Evolutionary conservation across 2,329 filamentous ascomycete genomes (phyloP).

Genomic region (Venturia oleaginea): DNA sequence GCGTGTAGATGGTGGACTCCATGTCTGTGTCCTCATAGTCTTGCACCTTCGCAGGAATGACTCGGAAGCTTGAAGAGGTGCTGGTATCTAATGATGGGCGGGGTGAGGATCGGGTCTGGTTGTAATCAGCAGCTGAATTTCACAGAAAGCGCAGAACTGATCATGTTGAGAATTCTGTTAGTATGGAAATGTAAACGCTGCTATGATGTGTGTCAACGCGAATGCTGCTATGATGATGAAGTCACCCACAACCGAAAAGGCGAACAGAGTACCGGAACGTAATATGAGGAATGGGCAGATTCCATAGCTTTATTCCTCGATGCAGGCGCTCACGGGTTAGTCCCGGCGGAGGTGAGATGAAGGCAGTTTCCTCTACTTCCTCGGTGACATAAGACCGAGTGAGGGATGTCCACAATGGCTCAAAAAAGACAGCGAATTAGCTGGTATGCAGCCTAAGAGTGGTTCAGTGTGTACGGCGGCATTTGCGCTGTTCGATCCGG

Average conservation of each 20-base stretch:
- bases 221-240: no score
- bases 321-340: background rate
- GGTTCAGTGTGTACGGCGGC: no score
- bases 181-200: background rate
- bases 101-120: conserved; percentile 19
- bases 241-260: background rate
- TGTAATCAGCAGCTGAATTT: background rate
- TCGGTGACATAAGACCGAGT: no score
- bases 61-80: background rate
- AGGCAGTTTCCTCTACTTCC: no score
- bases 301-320: background rate
- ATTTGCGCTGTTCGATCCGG: no score
- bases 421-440: no score
- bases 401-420: no score
- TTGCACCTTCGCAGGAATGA: background rate
- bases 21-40: background rate
- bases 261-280: background rate
- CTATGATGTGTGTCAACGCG: background rate
- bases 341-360: background rate
- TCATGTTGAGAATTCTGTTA: background rate
- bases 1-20: background rate
- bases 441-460: no score
- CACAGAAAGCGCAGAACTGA: background rate
- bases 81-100: background rate
- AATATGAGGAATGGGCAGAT: background rate